phyloP scores from a whole-genome alignment of 2,329 filamentous ascomycete genomes.

The Coniochaeta sp. region DNA sequence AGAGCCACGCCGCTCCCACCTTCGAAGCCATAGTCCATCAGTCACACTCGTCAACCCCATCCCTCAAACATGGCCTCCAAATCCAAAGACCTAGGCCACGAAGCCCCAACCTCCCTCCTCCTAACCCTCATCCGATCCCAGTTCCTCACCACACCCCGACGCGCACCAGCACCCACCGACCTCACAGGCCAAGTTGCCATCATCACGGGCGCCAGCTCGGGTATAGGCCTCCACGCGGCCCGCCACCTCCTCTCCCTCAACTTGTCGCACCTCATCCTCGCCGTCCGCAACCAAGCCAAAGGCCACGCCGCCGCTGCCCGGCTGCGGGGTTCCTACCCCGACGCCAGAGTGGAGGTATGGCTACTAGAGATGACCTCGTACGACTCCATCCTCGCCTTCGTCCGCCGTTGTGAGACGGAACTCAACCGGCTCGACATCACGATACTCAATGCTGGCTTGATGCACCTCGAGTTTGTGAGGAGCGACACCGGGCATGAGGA shows the following conservation, averaged over 20 bases:
- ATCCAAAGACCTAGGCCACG: neutral
- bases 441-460: constrained; percentile 38
- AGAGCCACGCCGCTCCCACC: no score
- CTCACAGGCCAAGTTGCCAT: constrained; percentile 5
- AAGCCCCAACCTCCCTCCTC: neutral
- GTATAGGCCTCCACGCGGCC: neutral
- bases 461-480: neutral
- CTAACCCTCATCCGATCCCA: constrained; percentile 1
- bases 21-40: no score
- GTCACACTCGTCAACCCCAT: no score
- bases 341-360: constrained; percentile 39
- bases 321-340: constrained; percentile 21
- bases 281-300: constrained; percentile 32
- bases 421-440: constrained; percentile 33
- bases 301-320: constrained; percentile 32
- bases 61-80: neutral
- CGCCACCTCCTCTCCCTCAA: constrained; percentile 8
- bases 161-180: neutral
- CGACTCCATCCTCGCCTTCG: constrained; percentile 35
- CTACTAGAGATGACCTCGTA: constrained; percentile 39
- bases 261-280: constrained; percentile 37
- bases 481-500: constrained; percentile 18
- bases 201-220: constrained; percentile 8
- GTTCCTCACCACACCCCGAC: constrained; percentile 4
- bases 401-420: constrained; percentile 18